These are phyloP conservation scores for Perkinsus olseni DNA, from an alignment of 169 alveolate genomes.

Conservation along the genomic window DNA sequence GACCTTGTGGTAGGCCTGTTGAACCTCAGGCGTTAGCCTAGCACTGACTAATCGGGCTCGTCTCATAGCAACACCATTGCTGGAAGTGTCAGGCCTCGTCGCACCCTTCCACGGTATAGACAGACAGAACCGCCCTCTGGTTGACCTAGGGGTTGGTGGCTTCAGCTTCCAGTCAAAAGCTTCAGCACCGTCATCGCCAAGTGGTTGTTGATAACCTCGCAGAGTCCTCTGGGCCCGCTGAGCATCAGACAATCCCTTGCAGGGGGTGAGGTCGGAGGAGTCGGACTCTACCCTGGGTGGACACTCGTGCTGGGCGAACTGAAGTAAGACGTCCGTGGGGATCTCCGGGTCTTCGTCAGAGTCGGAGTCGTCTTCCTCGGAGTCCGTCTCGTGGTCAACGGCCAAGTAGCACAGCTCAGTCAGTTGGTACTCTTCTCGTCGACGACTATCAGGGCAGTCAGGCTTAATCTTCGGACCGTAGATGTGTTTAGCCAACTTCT, in stretches of 20 bases:
- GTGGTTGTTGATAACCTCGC: not conserved
- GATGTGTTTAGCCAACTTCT: not conserved
- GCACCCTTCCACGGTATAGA: not conserved
- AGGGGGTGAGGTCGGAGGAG: not conserved
- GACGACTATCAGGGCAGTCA: not conserved
- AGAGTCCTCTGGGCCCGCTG: not conserved
- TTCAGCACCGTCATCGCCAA: not conserved
- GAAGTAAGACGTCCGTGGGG: not conserved
- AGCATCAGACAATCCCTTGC: not conserved
- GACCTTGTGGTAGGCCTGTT: not conserved
- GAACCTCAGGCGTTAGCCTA: not conserved
- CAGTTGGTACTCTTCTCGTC: not conserved
- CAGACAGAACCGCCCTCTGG: not conserved
- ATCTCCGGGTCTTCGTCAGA: not conserved
- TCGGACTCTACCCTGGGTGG: not conserved
- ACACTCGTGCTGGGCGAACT: not conserved
- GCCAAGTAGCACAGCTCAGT: not conserved
- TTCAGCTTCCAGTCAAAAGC: not conserved
- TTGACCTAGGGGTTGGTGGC: not conserved
- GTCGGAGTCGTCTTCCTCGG: not conserved
- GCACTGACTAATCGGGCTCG: not conserved
- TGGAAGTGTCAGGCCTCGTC: not conserved
- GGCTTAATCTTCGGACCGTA: not conserved
- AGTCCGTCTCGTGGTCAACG: not conserved
- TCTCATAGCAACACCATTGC: not conserved